Conservation (phyloP, 106 monocot genomes). For the Phalaenopsis aphrodite region DNA sequence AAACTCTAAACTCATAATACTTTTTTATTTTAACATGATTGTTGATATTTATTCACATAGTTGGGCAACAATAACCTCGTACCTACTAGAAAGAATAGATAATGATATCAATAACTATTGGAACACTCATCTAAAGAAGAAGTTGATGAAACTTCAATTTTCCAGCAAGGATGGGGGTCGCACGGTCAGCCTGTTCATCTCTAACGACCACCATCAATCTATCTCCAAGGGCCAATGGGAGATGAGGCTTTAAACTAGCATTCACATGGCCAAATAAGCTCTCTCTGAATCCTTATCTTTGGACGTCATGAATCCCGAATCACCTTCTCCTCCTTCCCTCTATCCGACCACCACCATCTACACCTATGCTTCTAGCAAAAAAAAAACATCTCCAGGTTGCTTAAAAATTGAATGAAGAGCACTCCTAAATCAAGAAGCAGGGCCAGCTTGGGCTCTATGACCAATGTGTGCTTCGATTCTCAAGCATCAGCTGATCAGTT, state of each 20-base stretch:
- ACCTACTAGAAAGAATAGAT: slow-evolving; percentile 55
- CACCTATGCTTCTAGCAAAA: slow-evolving; percentile 49
- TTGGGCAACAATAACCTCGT: slow-evolving; percentile 73
- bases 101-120: slow-evolving; percentile 48
- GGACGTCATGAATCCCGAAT: slow-evolving; percentile 1
- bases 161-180: neutral
- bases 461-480: slow-evolving; percentile 3
- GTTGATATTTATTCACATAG: slow-evolving; percentile 12
- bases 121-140: slow-evolving; percentile 54
- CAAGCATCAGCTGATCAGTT: neutral
- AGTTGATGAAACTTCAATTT: slow-evolving; percentile 31
- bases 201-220: slow-evolving; percentile 4
- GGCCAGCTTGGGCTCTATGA: neutral
- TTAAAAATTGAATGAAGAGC: slow-evolving; percentile 42
- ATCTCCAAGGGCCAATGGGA: slow-evolving; percentile 37
- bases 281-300: slow-evolving; percentile 27
- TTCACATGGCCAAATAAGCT: slow-evolving; percentile 36
- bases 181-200: neutral
- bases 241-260: slow-evolving; percentile 30
- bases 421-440: neutral
- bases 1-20: neutral
- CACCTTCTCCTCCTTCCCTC: neutral
- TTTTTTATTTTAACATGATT: neutral
- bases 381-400: slow-evolving; percentile 43
- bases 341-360: neutral